Base-by-base conservation (phyloP, 192 early-diverging fungal species). In the Diversispora eburnea region DNA sequence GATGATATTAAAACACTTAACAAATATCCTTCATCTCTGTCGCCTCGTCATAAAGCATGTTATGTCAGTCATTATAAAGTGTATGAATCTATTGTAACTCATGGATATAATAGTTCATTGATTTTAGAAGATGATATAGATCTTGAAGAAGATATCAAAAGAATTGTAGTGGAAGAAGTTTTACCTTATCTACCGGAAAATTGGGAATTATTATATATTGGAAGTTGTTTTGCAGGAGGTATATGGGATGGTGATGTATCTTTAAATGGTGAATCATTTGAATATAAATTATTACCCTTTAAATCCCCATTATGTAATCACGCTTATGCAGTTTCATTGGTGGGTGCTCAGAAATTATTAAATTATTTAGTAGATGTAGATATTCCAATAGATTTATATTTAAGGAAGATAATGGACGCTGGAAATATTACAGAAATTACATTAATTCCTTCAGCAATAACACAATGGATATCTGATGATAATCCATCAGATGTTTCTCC, bases 101-200 rank as follows among this genome's bases (percentile, higher is more conserved):
- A 60, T 7, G 25, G 25, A 2, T 60, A 60, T 60, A 12, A 60
- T 12, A 41, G 10, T 60, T 10, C 58, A 12, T 60, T 60, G 25
- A 60, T 60, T 39, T 60, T 60, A 60, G 58, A 60, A 60, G 58
- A 60, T 39, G 58, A 60, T 60, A 25, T 60, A 60, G 58, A 60
- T 39, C 4, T 60, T 0, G 58, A 60, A 60, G 39, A 39, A 33
- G 12, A 39, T 39, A 60, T 60, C 3, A 12, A 12, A 33, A 12
- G 8, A 55, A 55, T 55, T 60, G n/a, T 54, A 54, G 13, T 41
- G 58, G 10, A 20, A 39, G 25, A 60, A 12, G 22, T 60, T 60
- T 12, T 33, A 12, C 58, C 8, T 60, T 0, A 39, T 33, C 39
- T 60, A 33, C 58, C 58, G 2, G 9, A 0, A 10, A 8, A 33